Percentiles rank a stretch among this genome's conserved stretches.
phyloP scores from a whole-genome alignment of 1,284 basidiomycete species.

The Xerocomus nothofagi region DNA sequence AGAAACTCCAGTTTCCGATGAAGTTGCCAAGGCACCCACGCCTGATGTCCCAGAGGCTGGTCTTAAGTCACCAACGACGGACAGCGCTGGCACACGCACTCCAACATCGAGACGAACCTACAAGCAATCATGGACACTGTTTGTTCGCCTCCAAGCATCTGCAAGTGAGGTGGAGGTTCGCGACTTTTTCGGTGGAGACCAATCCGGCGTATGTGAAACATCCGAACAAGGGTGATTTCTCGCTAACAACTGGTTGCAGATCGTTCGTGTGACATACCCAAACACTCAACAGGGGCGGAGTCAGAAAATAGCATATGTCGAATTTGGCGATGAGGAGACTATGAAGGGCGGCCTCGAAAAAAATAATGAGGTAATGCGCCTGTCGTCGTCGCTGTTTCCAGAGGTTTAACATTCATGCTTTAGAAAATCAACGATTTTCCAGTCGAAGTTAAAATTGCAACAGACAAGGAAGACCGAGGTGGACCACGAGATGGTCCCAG shows the following conservation, averaged over 20 bases:
- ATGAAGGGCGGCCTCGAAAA: slow-evolving; percentile 77
- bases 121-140: slow-evolving; percentile 84
- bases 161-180: slow-evolving; percentile 69
- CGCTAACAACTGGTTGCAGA: slow-evolving; percentile 42
- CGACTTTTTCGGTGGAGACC: slow-evolving; percentile 73
- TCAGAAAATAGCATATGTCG: slow-evolving; percentile 74
- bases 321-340: slow-evolving; percentile 81
- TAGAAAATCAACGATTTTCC: slow-evolving; percentile 67
- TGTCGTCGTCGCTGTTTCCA: slow-evolving; percentile 20
- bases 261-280: slow-evolving; percentile 71
- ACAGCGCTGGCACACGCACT: slow-evolving; percentile 62
- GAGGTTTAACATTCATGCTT: slow-evolving; percentile 6
- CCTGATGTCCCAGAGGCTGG: slow-evolving; percentile 41
- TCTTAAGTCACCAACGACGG: slow-evolving; percentile 51
- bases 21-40: slow-evolving; percentile 28
- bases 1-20: slow-evolving; percentile 40
- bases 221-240: neutral
- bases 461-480: slow-evolving; percentile 55
- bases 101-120: slow-evolving; percentile 61
- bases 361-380: slow-evolving; percentile 56
- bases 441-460: slow-evolving; percentile 68
- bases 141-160: slow-evolving; percentile 65
- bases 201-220: slow-evolving; percentile 51
- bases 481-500: slow-evolving; percentile 43
- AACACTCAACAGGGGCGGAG: slow-evolving; percentile 44